Conservation (phyloP, 495 filamentous ascomycete species). For the Neurospora sp. region DNA sequence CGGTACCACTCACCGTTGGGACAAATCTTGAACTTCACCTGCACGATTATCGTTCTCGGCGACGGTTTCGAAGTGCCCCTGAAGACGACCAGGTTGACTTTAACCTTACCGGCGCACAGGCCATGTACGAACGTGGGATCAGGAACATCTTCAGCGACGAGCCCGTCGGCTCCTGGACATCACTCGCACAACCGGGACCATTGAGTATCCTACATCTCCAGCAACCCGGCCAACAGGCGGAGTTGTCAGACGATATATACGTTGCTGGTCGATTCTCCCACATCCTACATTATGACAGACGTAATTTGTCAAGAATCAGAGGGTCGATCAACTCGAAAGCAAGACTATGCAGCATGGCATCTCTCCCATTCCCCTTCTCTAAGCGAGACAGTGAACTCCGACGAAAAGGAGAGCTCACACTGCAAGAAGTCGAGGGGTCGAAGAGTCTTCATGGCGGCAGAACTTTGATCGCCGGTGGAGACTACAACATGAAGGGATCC, state of each 20-base stretch:
- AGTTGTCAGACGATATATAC: slow-evolving; percentile 55
- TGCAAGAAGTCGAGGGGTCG: slow-evolving; percentile 40
- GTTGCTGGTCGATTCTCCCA: slow-evolving; percentile 85
- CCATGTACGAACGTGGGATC: slow-evolving; percentile 20
- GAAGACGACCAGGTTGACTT: slow-evolving; percentile 14
- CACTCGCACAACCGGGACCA: slow-evolving; percentile 71
- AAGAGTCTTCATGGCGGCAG: slow-evolving; percentile 42
- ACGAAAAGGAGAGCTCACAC: slow-evolving; percentile 37
- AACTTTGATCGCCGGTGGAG: slow-evolving; percentile 75
- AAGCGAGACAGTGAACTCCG: slow-evolving; percentile 43
- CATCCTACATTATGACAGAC: slow-evolving; percentile 80
- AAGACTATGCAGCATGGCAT: slow-evolving; percentile 64
- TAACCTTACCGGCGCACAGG: slow-evolving; percentile 17
- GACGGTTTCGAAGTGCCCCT: slow-evolving; percentile 3
- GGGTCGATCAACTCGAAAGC: slow-evolving; percentile 77
- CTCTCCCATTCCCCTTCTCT: slow-evolving; percentile 58
- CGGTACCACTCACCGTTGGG: slow-evolving; percentile 72
- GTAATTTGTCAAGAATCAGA: slow-evolving; percentile 69
- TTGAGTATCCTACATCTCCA: slow-evolving; percentile 72
- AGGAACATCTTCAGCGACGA: slow-evolving; percentile 22
- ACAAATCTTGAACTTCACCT: slow-evolving; percentile 77
- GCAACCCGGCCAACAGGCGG: slow-evolving; percentile 36
- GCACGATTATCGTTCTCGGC: slow-evolving; percentile 56
- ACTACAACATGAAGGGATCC: slow-evolving; percentile 87
- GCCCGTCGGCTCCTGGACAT: slow-evolving; percentile 50